These are phyloP conservation scores for Cercospora citrullina DNA, from an alignment of 2,329 filamentous ascomycete genomes.

Conservation along the genomic window DNA sequence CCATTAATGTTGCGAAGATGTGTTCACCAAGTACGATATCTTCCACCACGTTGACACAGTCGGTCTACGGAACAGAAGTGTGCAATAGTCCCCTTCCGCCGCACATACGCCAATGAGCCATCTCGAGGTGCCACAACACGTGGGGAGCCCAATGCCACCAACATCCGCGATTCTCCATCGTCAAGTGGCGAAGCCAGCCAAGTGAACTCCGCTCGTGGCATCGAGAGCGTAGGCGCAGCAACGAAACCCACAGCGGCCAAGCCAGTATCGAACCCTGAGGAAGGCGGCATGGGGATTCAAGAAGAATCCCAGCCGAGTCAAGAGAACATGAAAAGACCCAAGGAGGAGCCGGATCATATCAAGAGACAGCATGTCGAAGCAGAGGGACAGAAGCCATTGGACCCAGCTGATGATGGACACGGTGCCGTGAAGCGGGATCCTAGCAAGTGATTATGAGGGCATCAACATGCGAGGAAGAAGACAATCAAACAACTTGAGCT, in stretches of 20 bases:
- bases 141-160: background rate
- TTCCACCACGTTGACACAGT: background rate
- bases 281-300: background rate
- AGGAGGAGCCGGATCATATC: slow-evolving; percentile 24
- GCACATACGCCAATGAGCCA: background rate
- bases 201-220: background rate
- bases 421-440: background rate
- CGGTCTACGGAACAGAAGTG: background rate
- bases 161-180: background rate
- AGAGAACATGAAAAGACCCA: slow-evolving; percentile 25
- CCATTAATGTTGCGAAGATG: background rate
- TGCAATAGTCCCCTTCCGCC: background rate
- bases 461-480: too few species aligned
- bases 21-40: background rate
- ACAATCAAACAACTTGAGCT: too few species aligned
- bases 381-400: slow-evolving; percentile 27
- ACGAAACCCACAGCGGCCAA: background rate
- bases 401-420: slow-evolving; percentile 26
- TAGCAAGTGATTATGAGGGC: too few species aligned
- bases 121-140: slow-evolving; percentile 1
- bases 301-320: slow-evolving; percentile 9
- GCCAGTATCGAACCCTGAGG: background rate
- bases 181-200: background rate
- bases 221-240: background rate
- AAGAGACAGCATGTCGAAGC: slow-evolving; percentile 28